Percentiles rank a stretch among this genome's conserved stretches.
These are phyloP conservation scores for Stephanodiscus minutulus DNA, from an alignment of 108 stramenopile species.

Conservation along the genomic window DNA sequence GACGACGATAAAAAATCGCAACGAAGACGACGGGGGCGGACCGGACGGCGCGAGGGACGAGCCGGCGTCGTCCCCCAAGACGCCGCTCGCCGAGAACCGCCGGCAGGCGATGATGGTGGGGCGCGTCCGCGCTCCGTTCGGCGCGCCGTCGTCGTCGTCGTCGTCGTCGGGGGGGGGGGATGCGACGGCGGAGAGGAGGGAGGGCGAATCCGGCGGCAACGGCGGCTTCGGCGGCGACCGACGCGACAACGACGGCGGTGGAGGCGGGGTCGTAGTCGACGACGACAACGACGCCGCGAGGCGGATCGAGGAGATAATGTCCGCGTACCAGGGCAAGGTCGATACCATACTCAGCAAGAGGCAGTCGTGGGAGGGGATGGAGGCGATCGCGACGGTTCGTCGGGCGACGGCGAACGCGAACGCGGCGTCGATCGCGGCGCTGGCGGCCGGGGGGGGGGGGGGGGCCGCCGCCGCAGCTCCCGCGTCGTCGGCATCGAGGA, in stretches of 20 bases:
- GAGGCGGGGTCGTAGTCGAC: too few species aligned
- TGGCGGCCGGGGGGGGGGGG: neutral
- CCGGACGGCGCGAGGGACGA: too few species aligned
- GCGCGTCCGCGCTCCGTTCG: too few species aligned
- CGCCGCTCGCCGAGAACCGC: too few species aligned
- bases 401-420: neutral
- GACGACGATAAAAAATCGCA: too few species aligned
- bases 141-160: too few species aligned
- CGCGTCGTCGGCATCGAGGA: neutral
- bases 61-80: too few species aligned
- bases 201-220: neutral
- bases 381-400: neutral
- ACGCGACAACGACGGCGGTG: neutral
- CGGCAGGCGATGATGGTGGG: too few species aligned
- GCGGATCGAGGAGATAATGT: conserved; percentile 48
- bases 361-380: conserved; percentile 2
- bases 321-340: conserved; percentile 43
- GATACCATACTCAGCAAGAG: conserved; percentile 26
- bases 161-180: too few species aligned
- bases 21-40: too few species aligned
- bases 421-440: neutral
- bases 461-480: neutral
- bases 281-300: conserved; percentile 15
- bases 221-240: neutral
- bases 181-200: neutral